Evolutionary conservation across 306 rosid genomes (phyloP), one percentile per base, ranked within the genome.

Genomic region (Gastrolobium bilobum): DNA sequence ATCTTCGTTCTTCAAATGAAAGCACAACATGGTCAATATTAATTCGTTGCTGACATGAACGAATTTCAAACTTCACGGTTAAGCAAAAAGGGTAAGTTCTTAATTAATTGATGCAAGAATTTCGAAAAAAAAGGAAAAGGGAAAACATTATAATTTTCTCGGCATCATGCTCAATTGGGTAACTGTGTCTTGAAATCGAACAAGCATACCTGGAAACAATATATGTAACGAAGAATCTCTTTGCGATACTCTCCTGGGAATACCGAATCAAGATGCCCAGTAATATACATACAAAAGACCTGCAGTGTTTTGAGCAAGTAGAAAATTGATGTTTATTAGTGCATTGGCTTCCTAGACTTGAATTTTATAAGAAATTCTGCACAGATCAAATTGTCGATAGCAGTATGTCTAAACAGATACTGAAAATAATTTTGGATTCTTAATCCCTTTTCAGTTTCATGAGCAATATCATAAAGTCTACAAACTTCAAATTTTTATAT

Each of bases 191-290:
- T 54, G 69, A 68, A 56, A 51, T 57, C 31, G 20, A 77, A 62
- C 4, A 10, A 39, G 3, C 4, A 33, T 68, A 91, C 93, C 90
- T 89, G 98, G 67, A 91, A 97, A 72, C 30, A 79, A 51, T 93
- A 89, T 38, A 88, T 52, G 74, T 93, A 89, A n/a, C 93, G 92
- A 4, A 93, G 88, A 66, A 91, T 91, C 75, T 93, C 97, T 62
- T 77, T 91, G 2, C 71, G 83, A 56, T 87, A 58, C 66, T 91
- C 92, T 2, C 54, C 7, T 6, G 88, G 68, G 14, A 91, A 87
- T 0, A 91, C 82, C 0, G 70, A 69, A 6, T 93, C 84, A 20
- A 93, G 90, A 64, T 89, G 90, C 0, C 93, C 92, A 1, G 88
- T 91, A 39, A 91, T 86, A 44, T 89, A 88, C 51, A 87, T 6